Base-by-base conservation (phyloP, 1,284 basidiomycete species). In the Kalmanozyma brasiliensis region DNA sequence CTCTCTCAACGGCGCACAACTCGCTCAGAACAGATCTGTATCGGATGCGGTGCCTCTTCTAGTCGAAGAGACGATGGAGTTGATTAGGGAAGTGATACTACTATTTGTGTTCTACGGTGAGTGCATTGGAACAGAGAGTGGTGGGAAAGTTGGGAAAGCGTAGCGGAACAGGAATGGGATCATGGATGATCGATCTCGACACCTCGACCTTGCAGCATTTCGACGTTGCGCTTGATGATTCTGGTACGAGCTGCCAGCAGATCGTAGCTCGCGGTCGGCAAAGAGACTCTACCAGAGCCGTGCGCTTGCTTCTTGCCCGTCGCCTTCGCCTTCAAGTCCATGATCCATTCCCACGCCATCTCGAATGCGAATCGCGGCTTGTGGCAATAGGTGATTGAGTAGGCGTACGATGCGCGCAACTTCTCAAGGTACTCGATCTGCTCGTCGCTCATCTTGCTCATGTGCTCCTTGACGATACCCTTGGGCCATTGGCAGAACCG, bases 351-450 rank as follows among this genome's bases (percentile, higher is more conserved):
- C 56, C 60, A 69, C 1, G 51, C 66, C 55, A 69, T 59, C 44
- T 69, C 60, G 38, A 69, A 69, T 4, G 56, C 55, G 36, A 69
- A 69, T 13, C 44, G 46, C 13, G 60, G 60, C 34, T 48, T 47
- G 14, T 32, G 20, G 1, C 24, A 6, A 34, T 63, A 69, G 9
- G 60, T 55, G 26, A 55, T 34, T 22, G 51, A 59, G 32, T 69
- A 69, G 4, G 66, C 52, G 26, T 64, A 69, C 36, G 66, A 63
- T 1, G 66, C 60, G 4, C 66, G 55, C 24, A 69, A 42, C n/a
- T 22, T 24, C 14, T 20, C 55, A 3, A 69, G 52, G 26, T 52
- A 29, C 9, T 45, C 44, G 10, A 59, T 38, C 24, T 51, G 48
- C 10, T 26, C 17, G 19, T 29, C 7, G 19, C 62, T 53, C 52